Evolutionary conservation across 768 basidiomycete species (phyloP), one percentile per base, ranked within the genome.

Genomic region (Rhizopogon salebrosus): DNA sequence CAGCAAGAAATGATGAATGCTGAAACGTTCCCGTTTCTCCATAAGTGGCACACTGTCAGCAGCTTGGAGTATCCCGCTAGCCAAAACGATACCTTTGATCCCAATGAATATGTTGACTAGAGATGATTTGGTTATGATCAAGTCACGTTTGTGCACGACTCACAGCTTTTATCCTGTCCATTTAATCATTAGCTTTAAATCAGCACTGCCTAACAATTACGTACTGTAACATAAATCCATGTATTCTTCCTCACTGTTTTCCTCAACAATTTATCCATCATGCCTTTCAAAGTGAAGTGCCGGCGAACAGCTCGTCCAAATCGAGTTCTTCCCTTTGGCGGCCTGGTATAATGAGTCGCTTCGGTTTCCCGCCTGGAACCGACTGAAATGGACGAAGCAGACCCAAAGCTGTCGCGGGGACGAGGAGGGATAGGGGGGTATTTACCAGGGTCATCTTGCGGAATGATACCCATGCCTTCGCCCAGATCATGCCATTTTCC

Each of bases 181-280:
- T 45, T 22, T 16, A n/a, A n/a, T n/a, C n/a, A 51, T 16, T n/a
- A 46, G 37, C 35, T 48, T 43, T 45, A 27, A 49, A 46, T 29
- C 16, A 52, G 36, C 13, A 18, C n/a, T 29, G 35, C 27, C 5
- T 9, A 38, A 35, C 23, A n/a, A 11, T n/a, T 34, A 54, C 9
- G 57, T 59, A 83, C 83, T 48, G 80, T 72, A 8, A 82, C 80
- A 63, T 85, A 87, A 31, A 88, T 85, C 84, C 84, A 87, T 3
- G 82, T 84, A 63, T 85, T 81, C 34, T 73, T 69, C 54, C 71
- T 69, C 9, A 85, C 70, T 0, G 82, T 84, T 66, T 83, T 84
- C 45, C 80, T 65, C 48, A 86, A 63, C 43, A 86, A 55, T 49
- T 75, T 71, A 48, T 85, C 78, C 48, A 75, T 69, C 20, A 80